Conservation (phyloP, 352 stramenopile species). For the Pythium utonaiense region DNA sequence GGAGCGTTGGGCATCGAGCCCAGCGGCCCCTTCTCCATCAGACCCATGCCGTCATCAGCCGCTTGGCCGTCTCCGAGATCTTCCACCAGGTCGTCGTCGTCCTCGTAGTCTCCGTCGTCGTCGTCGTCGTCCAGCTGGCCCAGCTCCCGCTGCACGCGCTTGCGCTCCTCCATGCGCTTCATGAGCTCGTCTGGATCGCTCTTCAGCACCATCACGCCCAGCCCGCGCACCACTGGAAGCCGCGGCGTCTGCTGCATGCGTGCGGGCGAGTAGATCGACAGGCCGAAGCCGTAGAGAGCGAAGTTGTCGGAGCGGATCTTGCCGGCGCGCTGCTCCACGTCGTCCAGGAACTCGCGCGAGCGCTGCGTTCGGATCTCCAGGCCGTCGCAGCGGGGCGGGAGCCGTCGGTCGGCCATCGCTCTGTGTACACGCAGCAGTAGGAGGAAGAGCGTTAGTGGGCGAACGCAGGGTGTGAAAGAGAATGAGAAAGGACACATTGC, state of each 20-base stretch:
- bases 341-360: constrained; percentile 40
- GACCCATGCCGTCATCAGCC: constrained; percentile 23
- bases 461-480: background rate
- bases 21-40: constrained; percentile 51
- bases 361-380: constrained; percentile 40
- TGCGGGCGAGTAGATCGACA: constrained; percentile 56
- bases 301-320: constrained; percentile 56
- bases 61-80: constrained; percentile 28
- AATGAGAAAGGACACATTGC: background rate
- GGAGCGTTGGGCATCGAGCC: constrained; percentile 35
- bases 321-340: constrained; percentile 37
- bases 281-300: constrained; percentile 50
- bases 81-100: constrained; percentile 42
- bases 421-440: constrained; percentile 23
- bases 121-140: constrained; percentile 17
- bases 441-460: background rate
- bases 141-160: constrained; percentile 58
- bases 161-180: constrained; percentile 59
- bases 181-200: constrained; percentile 49
- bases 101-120: constrained; percentile 21
- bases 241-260: constrained; percentile 57
- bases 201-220: constrained; percentile 50
- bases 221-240: constrained; percentile 46
- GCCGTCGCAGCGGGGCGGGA: constrained; percentile 49
- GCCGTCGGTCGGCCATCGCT: constrained; percentile 51